Evolutionary conservation across 257 asterid genomes (phyloP).

Genomic region (Nicotiana otophora): DNA sequence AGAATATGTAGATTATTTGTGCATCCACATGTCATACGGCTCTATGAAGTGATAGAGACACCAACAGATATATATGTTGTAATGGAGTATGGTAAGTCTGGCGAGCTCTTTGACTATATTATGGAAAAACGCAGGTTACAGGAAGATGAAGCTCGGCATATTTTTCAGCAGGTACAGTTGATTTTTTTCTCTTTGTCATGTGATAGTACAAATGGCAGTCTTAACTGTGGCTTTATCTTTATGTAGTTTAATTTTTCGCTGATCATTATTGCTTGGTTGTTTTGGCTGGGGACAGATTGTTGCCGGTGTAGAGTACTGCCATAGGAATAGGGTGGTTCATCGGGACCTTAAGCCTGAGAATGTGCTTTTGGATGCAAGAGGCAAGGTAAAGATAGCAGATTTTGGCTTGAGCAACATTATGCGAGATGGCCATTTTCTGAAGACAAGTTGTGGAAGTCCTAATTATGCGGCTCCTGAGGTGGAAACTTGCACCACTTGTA

Average conservation of each 20-base stretch:
- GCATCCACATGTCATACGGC: conserved; percentile 96
- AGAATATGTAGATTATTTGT: conserved; percentile 88
- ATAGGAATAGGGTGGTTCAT: conserved; percentile 89
- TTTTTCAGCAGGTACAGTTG: conserved; percentile 84
- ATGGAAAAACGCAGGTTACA: conserved; percentile 89
- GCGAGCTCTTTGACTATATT: conserved; percentile 97
- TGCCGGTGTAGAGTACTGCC: conserved; percentile 89
- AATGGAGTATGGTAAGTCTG: conserved; percentile 82
- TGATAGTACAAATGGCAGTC: neutral
- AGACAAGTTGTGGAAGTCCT: conserved; percentile 97
- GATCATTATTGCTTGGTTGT: neutral
- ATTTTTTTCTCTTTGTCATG: neutral
- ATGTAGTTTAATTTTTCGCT: neutral
- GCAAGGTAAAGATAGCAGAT: conserved; percentile 88
- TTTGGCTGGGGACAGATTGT: conserved; percentile 45
- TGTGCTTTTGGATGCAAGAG: conserved; percentile 73
- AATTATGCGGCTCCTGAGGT: conserved; percentile 99
- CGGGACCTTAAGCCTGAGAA: conserved; percentile 98
- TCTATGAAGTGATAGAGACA: conserved; percentile 95
- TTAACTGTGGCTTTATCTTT: neutral
- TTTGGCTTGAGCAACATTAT: conserved; percentile 92
- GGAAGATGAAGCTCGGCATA: conserved; percentile 77
- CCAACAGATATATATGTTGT: conserved; percentile 74
- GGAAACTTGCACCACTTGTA: conserved; percentile 5
- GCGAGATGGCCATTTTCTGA: conserved; percentile 95